Evolutionary conservation across 192 early-diverging fungal genomes (phyloP), one percentile per base, ranked within the genome.

Genomic region (Dissophora globulifera): DNA sequence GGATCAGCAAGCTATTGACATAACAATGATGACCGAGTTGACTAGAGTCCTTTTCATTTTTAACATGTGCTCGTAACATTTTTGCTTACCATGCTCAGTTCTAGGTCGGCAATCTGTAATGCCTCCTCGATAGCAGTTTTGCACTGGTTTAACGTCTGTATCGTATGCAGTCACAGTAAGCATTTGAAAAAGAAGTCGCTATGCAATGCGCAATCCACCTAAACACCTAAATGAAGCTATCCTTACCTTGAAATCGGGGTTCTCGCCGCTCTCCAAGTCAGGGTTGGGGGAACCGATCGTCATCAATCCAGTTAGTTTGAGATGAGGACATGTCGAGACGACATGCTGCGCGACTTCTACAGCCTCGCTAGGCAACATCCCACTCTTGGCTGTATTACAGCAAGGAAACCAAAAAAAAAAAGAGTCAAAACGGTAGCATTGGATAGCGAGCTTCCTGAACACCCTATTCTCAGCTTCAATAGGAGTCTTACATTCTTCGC

Each of bases 301-400:
- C 97, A 99, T 99, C 48, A 99, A 81, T 16, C 97, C 97, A 7
- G 72, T 69, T 25, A 99, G 72, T 27, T 86, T 61, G 29, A 99
- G 80, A 20, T 88, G 82, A 9, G 82, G 62, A 65, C 95, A 98
- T 8, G 79, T 65, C 1, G 84, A 81, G 1, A 83, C 31, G 23
- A 97, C 90, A 30, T 91, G 84, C 32, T 83, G 79, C 11, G 86
- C 90, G 7, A 96, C 84, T 7, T 54, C 67, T 11, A 86, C 59
- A 15, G 69, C 80, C 22, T 90, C 82, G 11, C 51, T 50, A 2
- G 86, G 84, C 23, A 78, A 55, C 27, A 94, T 84, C 17, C 96
- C 96, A 55, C 91, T 87, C 79, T 98, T 99, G 56, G 22, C 63
- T 53, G 42, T 15, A 31, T n/a, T n/a, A 45, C 55, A n/a, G 17